Evolutionary conservation across 2,329 filamentous ascomycete species (phyloP).

Genomic region (Aspergillus alliaceus): DNA sequence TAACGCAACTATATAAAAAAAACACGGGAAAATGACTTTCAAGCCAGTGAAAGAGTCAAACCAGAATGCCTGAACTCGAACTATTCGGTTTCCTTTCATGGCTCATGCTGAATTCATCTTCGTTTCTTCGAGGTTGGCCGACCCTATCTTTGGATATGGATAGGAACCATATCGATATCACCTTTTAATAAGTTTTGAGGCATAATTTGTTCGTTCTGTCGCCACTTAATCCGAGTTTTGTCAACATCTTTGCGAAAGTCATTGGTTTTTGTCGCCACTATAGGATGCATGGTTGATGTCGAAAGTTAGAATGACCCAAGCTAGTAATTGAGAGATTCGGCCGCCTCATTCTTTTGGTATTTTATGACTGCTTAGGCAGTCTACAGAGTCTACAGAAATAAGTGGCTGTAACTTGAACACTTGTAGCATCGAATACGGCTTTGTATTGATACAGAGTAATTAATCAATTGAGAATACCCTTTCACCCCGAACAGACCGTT

Average conservation of each 20-base stretch:
- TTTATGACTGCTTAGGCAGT: too few relatives aligned
- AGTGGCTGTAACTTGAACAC: neutral
- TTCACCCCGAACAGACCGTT: neutral
- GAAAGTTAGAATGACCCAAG: conserved; percentile 32
- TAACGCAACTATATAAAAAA: neutral
- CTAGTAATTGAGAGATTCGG: conserved; percentile 45
- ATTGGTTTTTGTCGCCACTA: neutral
- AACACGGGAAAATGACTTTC: neutral
- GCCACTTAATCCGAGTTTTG: conserved; percentile 11
- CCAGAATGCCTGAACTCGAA: conserved; percentile 29
- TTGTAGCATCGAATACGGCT: neutral
- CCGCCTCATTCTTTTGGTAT: conserved; percentile 43
- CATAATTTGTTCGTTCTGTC: conserved; percentile 20
- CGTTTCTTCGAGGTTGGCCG: conserved; percentile 50
- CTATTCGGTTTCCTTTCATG: conserved; percentile 22
- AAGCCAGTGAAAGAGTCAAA: conserved; percentile 19
- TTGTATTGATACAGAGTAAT: neutral
- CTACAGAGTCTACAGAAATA: too few relatives aligned
- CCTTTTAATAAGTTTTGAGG: conserved; percentile 26
- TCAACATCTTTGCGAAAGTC: conserved; percentile 14
- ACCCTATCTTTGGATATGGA: conserved; percentile 38
- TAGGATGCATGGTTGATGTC: conserved; percentile 14
- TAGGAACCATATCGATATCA: conserved; percentile 31
- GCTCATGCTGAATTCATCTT: conserved; percentile 26
- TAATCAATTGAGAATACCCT: neutral